Percentiles rank a stretch among this genome's conserved stretches.
Evolutionary conservation across 495 filamentous ascomycete genomes (phyloP).

Genomic region (Peziza echinospora): DNA sequence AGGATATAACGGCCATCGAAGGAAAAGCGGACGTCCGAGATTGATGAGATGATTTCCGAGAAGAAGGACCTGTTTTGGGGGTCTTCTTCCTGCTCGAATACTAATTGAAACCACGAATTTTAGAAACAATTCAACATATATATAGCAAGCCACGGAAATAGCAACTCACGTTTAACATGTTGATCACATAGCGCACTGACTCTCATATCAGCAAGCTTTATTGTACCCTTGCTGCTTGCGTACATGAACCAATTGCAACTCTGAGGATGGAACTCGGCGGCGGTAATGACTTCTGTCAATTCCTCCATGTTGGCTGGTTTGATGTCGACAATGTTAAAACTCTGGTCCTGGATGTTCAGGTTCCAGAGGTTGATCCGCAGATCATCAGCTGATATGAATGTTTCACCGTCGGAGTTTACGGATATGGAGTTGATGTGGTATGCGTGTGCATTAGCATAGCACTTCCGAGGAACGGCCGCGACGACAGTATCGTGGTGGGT

Average conservation of each 20-base stretch:
- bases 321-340: conserved; percentile 99
- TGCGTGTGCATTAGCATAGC: conserved; percentile 93
- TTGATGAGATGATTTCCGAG: conserved; percentile 97
- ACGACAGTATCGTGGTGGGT: conserved; percentile 98
- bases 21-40: conserved; percentile 94
- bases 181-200: conserved; percentile 89
- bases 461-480: conserved; percentile 81
- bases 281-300: conserved; percentile 94
- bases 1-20: conserved; percentile 91
- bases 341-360: conserved; percentile 95
- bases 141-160: too few relatives aligned
- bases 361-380: conserved; percentile 97
- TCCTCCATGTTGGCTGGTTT: conserved; percentile 99
- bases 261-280: conserved; percentile 87
- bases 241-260: conserved; percentile 99
- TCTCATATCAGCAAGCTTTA: conserved; percentile 96
- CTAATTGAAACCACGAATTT: conserved; percentile 32
- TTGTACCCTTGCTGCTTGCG: conserved; percentile 94
- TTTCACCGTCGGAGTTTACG: conserved; percentile 97
- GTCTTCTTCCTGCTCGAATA: conserved; percentile 98
- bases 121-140: conserved; percentile 3
- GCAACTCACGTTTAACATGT: conserved; percentile 68
- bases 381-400: conserved; percentile 96
- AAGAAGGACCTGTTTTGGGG: conserved; percentile 98
- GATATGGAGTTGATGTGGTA: conserved; percentile 99